phyloP scores from a whole-genome alignment of 768 basidiomycete species.

The Podaxis sp. region DNA sequence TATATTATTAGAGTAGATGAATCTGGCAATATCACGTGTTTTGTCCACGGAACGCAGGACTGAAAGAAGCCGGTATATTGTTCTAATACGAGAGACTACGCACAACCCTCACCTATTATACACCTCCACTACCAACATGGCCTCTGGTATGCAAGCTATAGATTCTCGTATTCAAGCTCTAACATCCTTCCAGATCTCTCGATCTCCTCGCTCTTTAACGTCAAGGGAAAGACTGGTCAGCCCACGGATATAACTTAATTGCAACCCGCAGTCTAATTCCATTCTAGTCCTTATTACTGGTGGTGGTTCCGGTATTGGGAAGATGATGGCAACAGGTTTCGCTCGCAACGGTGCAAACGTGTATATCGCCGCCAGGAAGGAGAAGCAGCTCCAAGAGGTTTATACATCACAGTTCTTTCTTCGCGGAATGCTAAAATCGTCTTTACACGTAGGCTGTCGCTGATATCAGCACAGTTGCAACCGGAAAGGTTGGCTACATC shows the following conservation, averaged over 20 bases:
- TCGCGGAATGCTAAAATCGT: background rate
- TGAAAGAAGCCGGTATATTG: slow-evolving; percentile 15
- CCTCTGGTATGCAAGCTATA: slow-evolving; percentile 15
- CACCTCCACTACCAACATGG: slow-evolving; percentile 9
- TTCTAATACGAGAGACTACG: background rate
- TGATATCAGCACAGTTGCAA: slow-evolving; percentile 55
- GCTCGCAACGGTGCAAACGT: slow-evolving; percentile 86
- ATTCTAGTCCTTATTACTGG: slow-evolving; percentile 71
- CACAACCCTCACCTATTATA: background rate
- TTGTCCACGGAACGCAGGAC: slow-evolving; percentile 16
- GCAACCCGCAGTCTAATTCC: background rate
- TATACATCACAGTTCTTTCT: background rate
- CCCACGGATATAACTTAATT: background rate
- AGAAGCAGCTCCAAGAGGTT: slow-evolving; percentile 72
- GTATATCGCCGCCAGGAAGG: slow-evolving; percentile 86
- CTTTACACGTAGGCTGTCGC: slow-evolving; percentile 36
- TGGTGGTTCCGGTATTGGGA: slow-evolving; percentile 80
- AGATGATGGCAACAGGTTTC: slow-evolving; percentile 78
- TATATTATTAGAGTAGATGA: background rate
- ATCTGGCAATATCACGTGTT: slow-evolving; percentile 13
- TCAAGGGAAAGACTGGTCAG: slow-evolving; percentile 18
- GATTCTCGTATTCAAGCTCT: slow-evolving; percentile 6
- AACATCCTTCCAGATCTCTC: slow-evolving; percentile 40
- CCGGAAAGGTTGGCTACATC: slow-evolving; percentile 67
- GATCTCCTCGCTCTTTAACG: slow-evolving; percentile 44